Conservation (phyloP, 2,329 filamentous ascomycete species). For the Verticillium zaregamsianum region DNA sequence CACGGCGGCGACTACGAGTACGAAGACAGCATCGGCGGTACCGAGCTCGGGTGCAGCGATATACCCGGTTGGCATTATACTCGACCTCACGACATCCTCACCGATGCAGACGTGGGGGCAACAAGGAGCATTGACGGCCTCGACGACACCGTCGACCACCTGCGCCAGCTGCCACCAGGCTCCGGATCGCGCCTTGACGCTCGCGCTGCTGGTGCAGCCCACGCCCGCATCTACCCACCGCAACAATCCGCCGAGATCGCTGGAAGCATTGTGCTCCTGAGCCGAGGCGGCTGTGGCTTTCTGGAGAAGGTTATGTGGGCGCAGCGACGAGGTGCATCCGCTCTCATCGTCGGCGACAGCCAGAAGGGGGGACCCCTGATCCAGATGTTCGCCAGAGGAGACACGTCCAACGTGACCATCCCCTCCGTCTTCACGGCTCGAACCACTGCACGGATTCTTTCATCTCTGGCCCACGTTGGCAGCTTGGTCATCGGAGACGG, state of each 20-base stretch:
- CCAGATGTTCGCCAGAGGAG: conserved; percentile 97
- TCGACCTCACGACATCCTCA: background rate
- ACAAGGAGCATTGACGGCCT: conserved; percentile 29
- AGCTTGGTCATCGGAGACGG: conserved; percentile 48
- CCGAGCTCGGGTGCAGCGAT: conserved; percentile 89
- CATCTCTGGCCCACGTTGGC: conserved; percentile 74
- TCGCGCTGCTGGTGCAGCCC: conserved; percentile 27
- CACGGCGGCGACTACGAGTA: conserved; percentile 56
- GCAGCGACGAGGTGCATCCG: conserved; percentile 82
- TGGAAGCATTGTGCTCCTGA: conserved; percentile 88
- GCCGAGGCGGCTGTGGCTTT: conserved; percentile 92
- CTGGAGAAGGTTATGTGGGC: conserved; percentile 97
- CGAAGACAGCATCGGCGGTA: conserved; percentile 47
- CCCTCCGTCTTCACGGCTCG: conserved; percentile 92
- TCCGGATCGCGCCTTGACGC: conserved; percentile 28
- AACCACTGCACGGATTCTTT: conserved; percentile 89
- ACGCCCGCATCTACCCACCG: conserved; percentile 81
- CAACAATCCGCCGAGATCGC: conserved; percentile 62
- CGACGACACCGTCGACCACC: conserved; percentile 82
- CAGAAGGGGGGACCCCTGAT: conserved; percentile 83
- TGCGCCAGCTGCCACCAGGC: conserved; percentile 52
- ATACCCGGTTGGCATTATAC: conserved; percentile 77
- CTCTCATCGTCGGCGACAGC: conserved; percentile 91
- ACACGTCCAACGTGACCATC: conserved; percentile 92
- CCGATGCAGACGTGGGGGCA: background rate